A percentile compares a stretch with the other conserved stretches of the same genome.
Evolutionary conservation across 306 rosid genomes (phyloP).

Genomic region (Dalbergia cultrata): DNA sequence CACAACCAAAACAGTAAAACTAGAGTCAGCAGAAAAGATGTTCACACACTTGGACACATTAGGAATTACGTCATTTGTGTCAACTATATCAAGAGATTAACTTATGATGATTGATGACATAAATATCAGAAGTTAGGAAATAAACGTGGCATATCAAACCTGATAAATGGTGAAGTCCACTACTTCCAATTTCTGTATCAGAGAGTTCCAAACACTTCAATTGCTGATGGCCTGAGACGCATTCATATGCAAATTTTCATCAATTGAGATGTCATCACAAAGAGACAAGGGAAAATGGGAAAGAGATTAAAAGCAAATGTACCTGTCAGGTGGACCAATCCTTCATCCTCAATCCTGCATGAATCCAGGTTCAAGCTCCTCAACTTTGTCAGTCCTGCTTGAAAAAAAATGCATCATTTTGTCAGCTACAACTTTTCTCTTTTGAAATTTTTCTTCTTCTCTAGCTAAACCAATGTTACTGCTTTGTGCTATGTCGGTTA

Average conservation of each 20-base stretch:
- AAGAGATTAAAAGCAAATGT: conserved; percentile 24
- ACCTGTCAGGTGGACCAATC: conserved; percentile 85
- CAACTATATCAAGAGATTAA: conserved; percentile 19
- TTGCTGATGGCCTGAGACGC: conserved; percentile 60
- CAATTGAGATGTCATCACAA: neutral
- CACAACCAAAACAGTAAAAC: conserved; percentile 6
- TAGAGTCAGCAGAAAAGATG: conserved; percentile 6
- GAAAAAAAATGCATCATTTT: conserved; percentile 30
- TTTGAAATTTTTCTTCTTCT: conserved; percentile 1
- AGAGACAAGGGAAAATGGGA: neutral
- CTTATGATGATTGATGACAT: conserved; percentile 30
- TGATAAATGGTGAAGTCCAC: conserved; percentile 85
- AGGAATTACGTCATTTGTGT: neutral
- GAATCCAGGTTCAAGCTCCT: conserved; percentile 95
- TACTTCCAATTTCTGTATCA: conserved; percentile 87
- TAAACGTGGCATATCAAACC: conserved; percentile 56
- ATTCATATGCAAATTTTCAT: conserved; percentile 36
- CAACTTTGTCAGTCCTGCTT: conserved; percentile 77
- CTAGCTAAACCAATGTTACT: neutral
- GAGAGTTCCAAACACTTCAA: conserved; percentile 93
- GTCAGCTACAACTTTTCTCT: conserved; percentile 4
- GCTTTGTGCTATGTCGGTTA: neutral
- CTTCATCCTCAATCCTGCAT: conserved; percentile 82
- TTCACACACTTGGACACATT: neutral
- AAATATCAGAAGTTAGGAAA: neutral